Conservation (phyloP, 139 green algal species). For the Chlamydomonas incerta region DNA sequence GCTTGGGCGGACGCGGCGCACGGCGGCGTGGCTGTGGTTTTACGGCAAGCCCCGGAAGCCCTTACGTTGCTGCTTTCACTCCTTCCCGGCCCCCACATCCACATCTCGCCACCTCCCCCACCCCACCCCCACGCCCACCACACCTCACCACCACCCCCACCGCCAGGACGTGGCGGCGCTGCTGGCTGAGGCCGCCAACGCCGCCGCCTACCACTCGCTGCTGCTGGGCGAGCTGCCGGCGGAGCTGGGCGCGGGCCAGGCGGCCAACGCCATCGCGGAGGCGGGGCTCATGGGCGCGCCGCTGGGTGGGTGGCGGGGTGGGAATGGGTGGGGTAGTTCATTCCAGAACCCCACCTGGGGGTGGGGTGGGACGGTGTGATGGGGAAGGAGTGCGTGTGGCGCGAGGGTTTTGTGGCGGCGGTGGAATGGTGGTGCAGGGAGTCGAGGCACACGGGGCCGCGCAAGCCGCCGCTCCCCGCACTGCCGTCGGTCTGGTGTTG, state of each 20-base stretch:
- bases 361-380: no score
- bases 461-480: no score
- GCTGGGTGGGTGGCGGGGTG: neutral
- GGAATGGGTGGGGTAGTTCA: neutral
- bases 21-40: no score
- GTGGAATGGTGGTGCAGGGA: no score
- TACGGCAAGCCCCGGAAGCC: no score
- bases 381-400: neutral
- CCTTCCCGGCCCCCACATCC: no score
- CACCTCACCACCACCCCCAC: neutral
- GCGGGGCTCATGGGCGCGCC: slow-evolving; percentile 21
- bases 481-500: no score
- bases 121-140: neutral
- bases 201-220: slow-evolving; percentile 68
- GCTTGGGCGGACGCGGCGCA: no score
- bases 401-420: neutral
- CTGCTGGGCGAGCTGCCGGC: slow-evolving; percentile 66
- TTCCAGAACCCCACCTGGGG: no score
- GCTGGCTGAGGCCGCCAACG: slow-evolving; percentile 52
- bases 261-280: slow-evolving; percentile 18
- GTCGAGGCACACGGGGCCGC: no score
- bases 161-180: slow-evolving; percentile 32
- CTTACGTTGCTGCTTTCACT: no score
- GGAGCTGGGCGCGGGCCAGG: neutral
- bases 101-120: no score